These are phyloP conservation scores for Diutina sp. DNA, from an alignment of 1,139 yeast genomes.

Conservation along the genomic window DNA sequence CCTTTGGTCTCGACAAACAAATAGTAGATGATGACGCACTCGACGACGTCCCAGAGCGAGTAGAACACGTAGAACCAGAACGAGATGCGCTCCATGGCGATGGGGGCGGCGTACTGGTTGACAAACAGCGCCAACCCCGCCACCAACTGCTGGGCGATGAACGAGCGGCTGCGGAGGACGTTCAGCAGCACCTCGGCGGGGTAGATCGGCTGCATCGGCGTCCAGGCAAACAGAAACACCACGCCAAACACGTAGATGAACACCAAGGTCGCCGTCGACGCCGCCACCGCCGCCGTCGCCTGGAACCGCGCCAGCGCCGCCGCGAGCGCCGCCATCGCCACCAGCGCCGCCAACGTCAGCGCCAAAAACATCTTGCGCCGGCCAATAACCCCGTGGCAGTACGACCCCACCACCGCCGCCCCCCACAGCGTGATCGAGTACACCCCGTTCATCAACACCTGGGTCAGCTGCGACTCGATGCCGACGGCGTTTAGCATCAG, in stretches of 20 bases:
- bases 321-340: neutral
- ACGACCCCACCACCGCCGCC: neutral
- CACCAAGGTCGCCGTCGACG: slow-evolving; percentile 9
- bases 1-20: neutral
- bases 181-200: slow-evolving; percentile 11
- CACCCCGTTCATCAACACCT: neutral
- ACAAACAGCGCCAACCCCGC: slow-evolving; percentile 10
- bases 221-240: neutral
- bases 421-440: neutral
- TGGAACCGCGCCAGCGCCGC: neutral
- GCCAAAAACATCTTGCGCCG: neutral
- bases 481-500: neutral
- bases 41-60: slow-evolving; percentile 11
- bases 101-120: slow-evolving; percentile 11
- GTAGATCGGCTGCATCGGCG: slow-evolving; percentile 9
- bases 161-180: slow-evolving; percentile 9
- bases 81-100: slow-evolving; percentile 11
- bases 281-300: slow-evolving; percentile 6
- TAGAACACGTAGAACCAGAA: slow-evolving; percentile 12
- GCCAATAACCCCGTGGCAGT: neutral
- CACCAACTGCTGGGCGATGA: slow-evolving; percentile 8
- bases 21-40: slow-evolving; percentile 4
- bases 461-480: neutral
- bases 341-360: neutral
- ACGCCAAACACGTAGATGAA: slow-evolving; percentile 9